phyloP scores from a whole-genome alignment of 352 stramenopile species.

The Globisporangium parvum region DNA sequence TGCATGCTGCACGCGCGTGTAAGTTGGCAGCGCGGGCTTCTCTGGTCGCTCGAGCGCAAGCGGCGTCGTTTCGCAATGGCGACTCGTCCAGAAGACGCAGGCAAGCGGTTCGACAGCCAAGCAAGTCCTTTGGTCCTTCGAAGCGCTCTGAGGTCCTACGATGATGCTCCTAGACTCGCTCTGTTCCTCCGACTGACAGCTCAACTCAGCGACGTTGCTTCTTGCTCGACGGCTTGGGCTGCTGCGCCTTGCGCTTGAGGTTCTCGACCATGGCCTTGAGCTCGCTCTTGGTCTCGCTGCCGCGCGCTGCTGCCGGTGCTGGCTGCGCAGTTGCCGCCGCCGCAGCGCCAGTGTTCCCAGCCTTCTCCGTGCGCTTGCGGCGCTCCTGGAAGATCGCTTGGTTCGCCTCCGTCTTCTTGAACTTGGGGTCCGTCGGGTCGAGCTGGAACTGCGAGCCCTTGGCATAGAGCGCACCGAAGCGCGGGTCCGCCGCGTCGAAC shows the following conservation, averaged over 20 bases:
- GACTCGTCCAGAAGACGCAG: background rate
- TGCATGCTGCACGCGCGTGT: background rate
- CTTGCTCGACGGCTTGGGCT: conserved; percentile 45
- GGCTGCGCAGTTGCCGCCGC: background rate
- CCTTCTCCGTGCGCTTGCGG: conserved; percentile 53
- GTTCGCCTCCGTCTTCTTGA: conserved; percentile 76
- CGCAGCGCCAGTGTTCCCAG: conserved; percentile 1
- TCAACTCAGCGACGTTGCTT: conserved; percentile 30
- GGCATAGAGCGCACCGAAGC: conserved; percentile 70
- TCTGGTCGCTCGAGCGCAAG: background rate
- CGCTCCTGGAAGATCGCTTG: conserved; percentile 76
- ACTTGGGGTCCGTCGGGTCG: conserved; percentile 81
- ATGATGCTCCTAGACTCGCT: background rate
- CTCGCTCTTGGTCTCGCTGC: conserved; percentile 27
- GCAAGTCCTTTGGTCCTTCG: no score
- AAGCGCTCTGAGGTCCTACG: no score
- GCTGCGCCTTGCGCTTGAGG: conserved; percentile 71
- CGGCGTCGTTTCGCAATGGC: background rate
- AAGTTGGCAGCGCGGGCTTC: background rate
- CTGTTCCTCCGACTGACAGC: background rate
- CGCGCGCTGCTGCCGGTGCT: background rate
- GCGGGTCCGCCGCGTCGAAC: conserved; percentile 69
- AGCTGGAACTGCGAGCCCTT: conserved; percentile 77
- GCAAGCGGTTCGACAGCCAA: background rate
- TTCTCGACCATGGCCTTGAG: conserved; percentile 76